Base-by-base conservation (phyloP, 768 basidiomycete genomes). In the Podaxis sp. region DNA sequence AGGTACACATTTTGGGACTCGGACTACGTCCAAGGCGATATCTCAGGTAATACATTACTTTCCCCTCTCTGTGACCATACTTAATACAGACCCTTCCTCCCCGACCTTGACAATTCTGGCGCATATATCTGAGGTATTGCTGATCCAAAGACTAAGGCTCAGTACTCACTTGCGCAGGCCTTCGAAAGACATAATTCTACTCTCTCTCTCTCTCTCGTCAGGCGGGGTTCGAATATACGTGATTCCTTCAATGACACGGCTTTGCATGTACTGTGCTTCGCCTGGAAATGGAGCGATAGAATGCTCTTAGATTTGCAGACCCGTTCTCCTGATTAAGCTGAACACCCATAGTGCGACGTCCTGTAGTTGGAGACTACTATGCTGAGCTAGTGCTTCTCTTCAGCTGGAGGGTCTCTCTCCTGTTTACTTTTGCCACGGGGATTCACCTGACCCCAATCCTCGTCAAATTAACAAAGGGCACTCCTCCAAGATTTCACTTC, bases 81-180 rank as follows among this genome's bases (percentile, higher is more conserved):
- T n/a, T 30, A 36, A n/a, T 20, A 28, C 5, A 41, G 36, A 11
- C 24, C 17, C 11, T 41, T 41, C 28, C 6, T 38, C 3, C 37
- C 15, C 33, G 50, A 60, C 38, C 50, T 20, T 50, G 59, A 60
- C 40, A 13, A 41, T 52, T 28, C 49, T 15, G 59, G 58, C 38
- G 59, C 37, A 51, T 41, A 28, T 22, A 60, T 60, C 12, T 50
- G 52, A 60, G 59, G 59, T 60, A 28, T 28, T 24, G 26, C 36
- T 22, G 26, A n/a, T 52, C 38, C 26, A 51, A 41, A 30, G 2
- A 26, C 50, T 41, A n/a, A 60, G 10, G 11, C 38, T 51, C 5
- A 40, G 2, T 13, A 4, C 15, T 13, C 40, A n/a, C 33, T 33
- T 33, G 33, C 33, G 15, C 33, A 38, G 30, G 59, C 59, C 26